A percentile compares a stretch with the other conserved stretches of the same genome.
These are phyloP conservation scores for Thielaviopsis euricoi DNA, from an alignment of 2,329 filamentous ascomycete genomes.

Conservation along the genomic window DNA sequence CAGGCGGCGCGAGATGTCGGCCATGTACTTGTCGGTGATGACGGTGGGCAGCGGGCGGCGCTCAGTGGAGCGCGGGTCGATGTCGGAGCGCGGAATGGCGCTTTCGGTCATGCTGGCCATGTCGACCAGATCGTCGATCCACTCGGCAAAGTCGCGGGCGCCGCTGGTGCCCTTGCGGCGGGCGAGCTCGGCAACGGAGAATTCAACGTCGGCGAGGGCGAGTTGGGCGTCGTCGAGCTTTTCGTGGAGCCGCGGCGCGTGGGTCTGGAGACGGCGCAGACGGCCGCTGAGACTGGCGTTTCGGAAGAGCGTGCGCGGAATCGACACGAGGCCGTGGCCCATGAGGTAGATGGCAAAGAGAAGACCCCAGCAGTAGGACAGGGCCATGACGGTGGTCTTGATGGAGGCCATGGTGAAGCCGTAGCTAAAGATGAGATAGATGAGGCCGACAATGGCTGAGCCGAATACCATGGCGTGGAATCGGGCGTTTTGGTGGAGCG, in stretches of 20 bases:
- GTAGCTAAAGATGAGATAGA: conserved; percentile 72
- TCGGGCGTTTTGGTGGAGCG: conserved; percentile 69
- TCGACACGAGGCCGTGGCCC: conserved; percentile 88
- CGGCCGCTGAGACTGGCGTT: conserved; percentile 62
- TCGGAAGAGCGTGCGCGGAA: conserved; percentile 66
- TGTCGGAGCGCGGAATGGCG: conserved; percentile 23
- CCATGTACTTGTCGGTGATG: conserved; percentile 84
- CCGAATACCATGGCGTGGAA: conserved; percentile 72
- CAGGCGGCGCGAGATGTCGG: conserved; percentile 70
- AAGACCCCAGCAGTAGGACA: conserved; percentile 88
- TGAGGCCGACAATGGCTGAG: conserved; percentile 50
- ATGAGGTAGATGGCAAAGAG: conserved; percentile 89
- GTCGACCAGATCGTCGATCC: conserved; percentile 89
- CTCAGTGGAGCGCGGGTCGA: conserved; percentile 25
- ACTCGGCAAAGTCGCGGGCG: conserved; percentile 63
- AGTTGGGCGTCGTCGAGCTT: conserved; percentile 72
- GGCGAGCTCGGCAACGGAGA: conserved; percentile 62
- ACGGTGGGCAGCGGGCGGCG: conserved; percentile 51
- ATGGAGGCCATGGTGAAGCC: conserved; percentile 56
- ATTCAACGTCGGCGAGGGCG: conserved; percentile 64
- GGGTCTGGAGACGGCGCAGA: conserved; percentile 57
- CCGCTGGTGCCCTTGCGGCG: conserved; percentile 60
- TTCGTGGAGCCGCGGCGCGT: conserved; percentile 72
- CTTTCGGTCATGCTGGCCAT: conserved; percentile 52
- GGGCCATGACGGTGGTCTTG: conserved; percentile 76